These are phyloP conservation scores for Nannizziopsis barbatae DNA, from an alignment of 2,329 filamentous ascomycete genomes.

Conservation along the genomic window DNA sequence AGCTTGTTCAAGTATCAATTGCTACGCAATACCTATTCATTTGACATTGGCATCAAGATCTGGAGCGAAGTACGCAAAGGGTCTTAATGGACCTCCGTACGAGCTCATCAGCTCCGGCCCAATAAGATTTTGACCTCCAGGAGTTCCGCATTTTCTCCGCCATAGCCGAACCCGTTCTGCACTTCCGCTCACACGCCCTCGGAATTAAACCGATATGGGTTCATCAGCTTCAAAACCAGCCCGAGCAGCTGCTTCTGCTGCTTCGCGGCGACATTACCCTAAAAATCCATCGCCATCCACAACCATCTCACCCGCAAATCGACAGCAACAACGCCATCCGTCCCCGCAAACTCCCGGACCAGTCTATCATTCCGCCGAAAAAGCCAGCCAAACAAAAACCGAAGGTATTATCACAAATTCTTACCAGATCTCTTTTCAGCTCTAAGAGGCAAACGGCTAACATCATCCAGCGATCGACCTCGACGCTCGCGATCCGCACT, in stretches of 20 bases:
- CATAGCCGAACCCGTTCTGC: not conserved
- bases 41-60: not conserved
- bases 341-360: slow-evolving; percentile 18
- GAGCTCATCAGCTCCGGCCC: not conserved
- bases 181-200: not conserved
- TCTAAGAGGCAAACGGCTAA: slow-evolving; percentile 5
- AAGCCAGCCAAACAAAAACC: slow-evolving; percentile 25
- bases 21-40: too few relatives aligned
- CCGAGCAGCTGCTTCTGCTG: slow-evolving; percentile 35
- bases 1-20: too few relatives aligned
- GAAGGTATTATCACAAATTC: slow-evolving; percentile 21
- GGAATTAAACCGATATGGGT: slow-evolving; percentile 38
- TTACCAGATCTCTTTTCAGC: not conserved
- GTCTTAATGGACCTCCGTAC: not conserved
- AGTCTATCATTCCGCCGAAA: slow-evolving; percentile 28
- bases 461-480: slow-evolving; percentile 43
- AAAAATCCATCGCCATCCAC: slow-evolving; percentile 34
- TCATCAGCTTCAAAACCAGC: slow-evolving; percentile 45
- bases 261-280: slow-evolving; percentile 46
- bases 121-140: not conserved
- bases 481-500: slow-evolving; percentile 52
- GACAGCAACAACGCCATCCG: slow-evolving; percentile 22
- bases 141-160: not conserved
- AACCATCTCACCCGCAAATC: slow-evolving; percentile 28
- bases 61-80: not conserved